A percentile compares a stretch with the other conserved stretches of the same genome.
phyloP scores from a whole-genome alignment of 2,329 filamentous ascomycete genomes.

The Aspergillus pseudoglaucus region DNA sequence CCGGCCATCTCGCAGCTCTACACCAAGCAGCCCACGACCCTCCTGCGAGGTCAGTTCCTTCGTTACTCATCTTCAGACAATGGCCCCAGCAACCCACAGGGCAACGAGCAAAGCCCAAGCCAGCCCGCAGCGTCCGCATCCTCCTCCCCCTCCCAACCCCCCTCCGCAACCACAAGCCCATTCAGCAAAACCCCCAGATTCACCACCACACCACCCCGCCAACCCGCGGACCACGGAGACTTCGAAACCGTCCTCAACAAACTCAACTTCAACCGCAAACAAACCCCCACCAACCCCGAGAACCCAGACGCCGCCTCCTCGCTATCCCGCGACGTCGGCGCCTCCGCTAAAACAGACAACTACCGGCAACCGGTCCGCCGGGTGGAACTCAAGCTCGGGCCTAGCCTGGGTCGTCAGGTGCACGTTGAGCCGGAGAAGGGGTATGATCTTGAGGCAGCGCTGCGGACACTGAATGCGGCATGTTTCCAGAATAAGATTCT shows the following conservation, averaged over 20 bases:
- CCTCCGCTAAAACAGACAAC: slow-evolving; percentile 12
- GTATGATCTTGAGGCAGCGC: slow-evolving; percentile 21
- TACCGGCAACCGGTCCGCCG: slow-evolving; percentile 16
- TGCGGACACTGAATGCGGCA: slow-evolving; percentile 20
- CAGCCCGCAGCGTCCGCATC: slow-evolving; percentile 3
- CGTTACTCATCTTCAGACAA: neutral
- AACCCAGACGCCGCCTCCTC: slow-evolving; percentile 10
- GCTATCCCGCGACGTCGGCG: slow-evolving; percentile 16
- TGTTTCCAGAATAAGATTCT: slow-evolving; percentile 29
- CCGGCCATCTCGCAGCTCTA: slow-evolving; percentile 18
- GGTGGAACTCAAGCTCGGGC: slow-evolving; percentile 30
- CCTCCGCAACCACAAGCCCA: slow-evolving; percentile 4
- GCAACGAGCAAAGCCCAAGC: slow-evolving; percentile 1
- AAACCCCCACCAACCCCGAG: slow-evolving; percentile 1
- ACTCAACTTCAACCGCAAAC: slow-evolving; percentile 20
- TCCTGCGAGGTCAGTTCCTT: slow-evolving; percentile 1
- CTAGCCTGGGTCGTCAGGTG: slow-evolving; percentile 31
- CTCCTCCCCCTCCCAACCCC: neutral
- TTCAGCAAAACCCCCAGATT: slow-evolving; percentile 1
- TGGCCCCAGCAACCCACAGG: slow-evolving; percentile 1
- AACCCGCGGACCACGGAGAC: slow-evolving; percentile 7
- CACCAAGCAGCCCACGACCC: neutral
- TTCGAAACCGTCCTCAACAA: slow-evolving; percentile 29
- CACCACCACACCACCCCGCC: slow-evolving; percentile 4
- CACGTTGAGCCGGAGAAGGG: slow-evolving; percentile 29